These are phyloP conservation scores for Vigna radiata DNA, from an alignment of 306 rosid genomes.

Conservation along the genomic window DNA sequence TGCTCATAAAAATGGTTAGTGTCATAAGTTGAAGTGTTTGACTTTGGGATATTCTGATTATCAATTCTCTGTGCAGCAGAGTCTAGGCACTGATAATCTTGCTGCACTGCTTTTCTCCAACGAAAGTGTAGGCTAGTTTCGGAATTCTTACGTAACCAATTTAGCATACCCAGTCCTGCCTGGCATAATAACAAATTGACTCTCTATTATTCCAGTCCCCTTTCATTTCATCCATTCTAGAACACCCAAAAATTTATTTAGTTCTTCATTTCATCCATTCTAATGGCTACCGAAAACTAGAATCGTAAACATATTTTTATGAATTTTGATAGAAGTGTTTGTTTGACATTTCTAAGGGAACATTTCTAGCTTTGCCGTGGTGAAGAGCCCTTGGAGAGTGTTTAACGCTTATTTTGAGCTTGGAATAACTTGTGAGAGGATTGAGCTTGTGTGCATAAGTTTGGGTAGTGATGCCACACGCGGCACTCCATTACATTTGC, in stretches of 20 bases:
- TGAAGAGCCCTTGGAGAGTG: not conserved
- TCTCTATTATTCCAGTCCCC: not conserved
- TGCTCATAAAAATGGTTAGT: no score
- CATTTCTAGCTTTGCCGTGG: not conserved
- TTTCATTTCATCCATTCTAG: not conserved
- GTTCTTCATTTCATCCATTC: conserved; percentile 2
- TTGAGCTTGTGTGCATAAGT: not conserved
- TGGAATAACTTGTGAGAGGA: not conserved
- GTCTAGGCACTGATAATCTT: not conserved
- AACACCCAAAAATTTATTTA: not conserved
- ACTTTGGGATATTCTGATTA: not conserved
- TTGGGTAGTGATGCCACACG: not conserved
- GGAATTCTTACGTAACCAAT: not conserved
- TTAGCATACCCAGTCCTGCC: not conserved
- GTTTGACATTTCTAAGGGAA: conserved; percentile 6
- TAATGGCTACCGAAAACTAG: not conserved
- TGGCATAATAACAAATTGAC: not conserved
- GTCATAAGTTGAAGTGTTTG: no score
- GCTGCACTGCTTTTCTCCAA: not conserved
- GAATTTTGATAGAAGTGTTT: conserved; percentile 1
- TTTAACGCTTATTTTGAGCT: not conserved
- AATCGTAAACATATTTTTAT: not conserved
- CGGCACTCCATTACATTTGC: not conserved
- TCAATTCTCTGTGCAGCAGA: not conserved
- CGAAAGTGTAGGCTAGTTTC: not conserved